Conservation (phyloP, 805 yeast genomes). For the Metschnikowia noctiluminum region DNA sequence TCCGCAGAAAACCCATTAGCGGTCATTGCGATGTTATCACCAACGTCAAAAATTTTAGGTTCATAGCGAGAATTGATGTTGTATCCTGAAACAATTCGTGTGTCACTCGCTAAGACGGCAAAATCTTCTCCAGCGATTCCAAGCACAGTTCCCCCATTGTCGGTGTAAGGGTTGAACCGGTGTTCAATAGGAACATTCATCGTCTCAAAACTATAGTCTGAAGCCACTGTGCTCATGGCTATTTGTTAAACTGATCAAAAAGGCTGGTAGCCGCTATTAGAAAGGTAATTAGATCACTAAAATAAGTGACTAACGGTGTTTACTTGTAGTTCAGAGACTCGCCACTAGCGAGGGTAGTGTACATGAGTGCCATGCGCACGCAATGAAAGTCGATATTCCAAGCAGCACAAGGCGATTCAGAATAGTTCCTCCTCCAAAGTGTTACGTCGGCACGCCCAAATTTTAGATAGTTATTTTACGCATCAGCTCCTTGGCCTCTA, state of each 20-base stretch:
- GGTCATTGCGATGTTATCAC: conserved; percentile 80
- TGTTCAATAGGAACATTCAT: conserved; percentile 73
- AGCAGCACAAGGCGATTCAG: too few species aligned
- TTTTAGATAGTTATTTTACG: too few species aligned
- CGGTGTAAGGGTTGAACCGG: conserved; percentile 87
- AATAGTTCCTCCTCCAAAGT: too few species aligned
- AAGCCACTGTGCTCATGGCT: conserved; percentile 18
- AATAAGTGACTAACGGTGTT: too few species aligned
- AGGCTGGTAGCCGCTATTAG: too few species aligned
- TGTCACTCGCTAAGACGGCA: conserved; percentile 96
- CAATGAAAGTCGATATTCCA: too few species aligned
- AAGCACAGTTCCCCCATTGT: conserved; percentile 94
- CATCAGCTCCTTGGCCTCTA: too few species aligned
- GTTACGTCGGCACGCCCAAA: too few species aligned
- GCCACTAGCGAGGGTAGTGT: conserved; percentile 9
- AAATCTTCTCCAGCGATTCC: conserved; percentile 98
- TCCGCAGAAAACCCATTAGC: conserved; percentile 98
- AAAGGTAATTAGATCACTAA: too few species aligned
- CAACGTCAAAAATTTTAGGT: conserved; percentile 84
- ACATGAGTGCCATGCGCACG: background rate
- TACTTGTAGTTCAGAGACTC: background rate
- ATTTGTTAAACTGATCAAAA: background rate
- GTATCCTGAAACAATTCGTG: conserved; percentile 94
- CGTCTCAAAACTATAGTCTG: conserved; percentile 16
- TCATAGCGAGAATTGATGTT: conserved; percentile 89